These are phyloP conservation scores for Russula vinacea DNA, from an alignment of 768 basidiomycete species.

Conservation along the genomic window DNA sequence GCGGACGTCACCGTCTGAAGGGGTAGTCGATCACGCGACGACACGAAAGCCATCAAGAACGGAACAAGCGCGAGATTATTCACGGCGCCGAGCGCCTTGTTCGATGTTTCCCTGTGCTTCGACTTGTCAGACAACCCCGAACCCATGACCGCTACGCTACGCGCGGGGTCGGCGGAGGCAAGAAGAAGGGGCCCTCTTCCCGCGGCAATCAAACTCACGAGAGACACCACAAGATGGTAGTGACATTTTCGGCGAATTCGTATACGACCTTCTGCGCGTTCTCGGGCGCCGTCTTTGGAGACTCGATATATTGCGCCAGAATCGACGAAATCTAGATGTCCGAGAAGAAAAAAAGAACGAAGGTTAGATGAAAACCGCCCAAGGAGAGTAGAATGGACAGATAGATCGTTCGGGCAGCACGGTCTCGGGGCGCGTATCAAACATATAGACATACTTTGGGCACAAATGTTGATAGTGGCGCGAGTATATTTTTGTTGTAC, in stretches of 20 bases:
- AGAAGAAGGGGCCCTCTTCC: background rate
- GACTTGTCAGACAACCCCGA: constrained; percentile 32
- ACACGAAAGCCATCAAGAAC: constrained; percentile 89
- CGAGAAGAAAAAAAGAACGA: constrained; percentile 1
- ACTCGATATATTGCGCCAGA: constrained; percentile 62
- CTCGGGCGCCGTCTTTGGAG: constrained; percentile 61
- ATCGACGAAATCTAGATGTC: constrained; percentile 63
- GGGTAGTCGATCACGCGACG: constrained; percentile 64
- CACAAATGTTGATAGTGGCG: constrained; percentile 69
- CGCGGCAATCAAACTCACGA: constrained; percentile 57
- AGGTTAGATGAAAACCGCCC: background rate
- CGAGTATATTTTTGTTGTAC: constrained; percentile 92
- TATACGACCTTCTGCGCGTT: constrained; percentile 73
- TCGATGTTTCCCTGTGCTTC: constrained; percentile 74
- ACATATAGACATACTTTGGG: constrained; percentile 55
- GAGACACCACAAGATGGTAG: constrained; percentile 91
- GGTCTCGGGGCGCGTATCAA: background rate
- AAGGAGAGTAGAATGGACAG: background rate
- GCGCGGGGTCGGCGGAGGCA: background rate
- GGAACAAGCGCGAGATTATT: constrained; percentile 76
- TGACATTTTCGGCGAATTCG: constrained; percentile 87
- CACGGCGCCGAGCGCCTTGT: constrained; percentile 85
- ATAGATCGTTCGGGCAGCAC: background rate
- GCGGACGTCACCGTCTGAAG: constrained; percentile 72
- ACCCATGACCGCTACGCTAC: background rate